These are phyloP conservation scores for Pittosporum tobira DNA, from an alignment of 129 eudicot species.

Conservation along the genomic window DNA sequence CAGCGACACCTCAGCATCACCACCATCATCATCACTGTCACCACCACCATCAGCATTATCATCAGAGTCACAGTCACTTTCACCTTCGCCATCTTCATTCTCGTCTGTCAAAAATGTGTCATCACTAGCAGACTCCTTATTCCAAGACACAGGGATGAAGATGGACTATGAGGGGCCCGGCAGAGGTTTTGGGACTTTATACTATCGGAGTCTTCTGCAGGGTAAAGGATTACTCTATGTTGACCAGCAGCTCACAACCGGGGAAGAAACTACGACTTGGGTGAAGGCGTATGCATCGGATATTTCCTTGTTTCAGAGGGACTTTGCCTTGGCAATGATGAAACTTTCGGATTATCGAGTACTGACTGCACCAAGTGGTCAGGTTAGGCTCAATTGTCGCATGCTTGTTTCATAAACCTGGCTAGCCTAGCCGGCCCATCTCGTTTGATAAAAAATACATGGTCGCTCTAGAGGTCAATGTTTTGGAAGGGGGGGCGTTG, in stretches of 20 bases:
- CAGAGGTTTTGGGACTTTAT: constrained; percentile 51
- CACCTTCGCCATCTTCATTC: constrained; percentile 36
- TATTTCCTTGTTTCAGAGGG: constrained; percentile 42
- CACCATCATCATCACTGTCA: constrained; percentile 17
- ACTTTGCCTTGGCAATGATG: constrained; percentile 65
- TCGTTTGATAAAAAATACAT: constrained; percentile 7
- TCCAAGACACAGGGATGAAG: constrained; percentile 34
- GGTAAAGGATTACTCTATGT: constrained; percentile 59
- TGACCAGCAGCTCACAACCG: constrained; percentile 76
- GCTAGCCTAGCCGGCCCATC: constrained; percentile 5
- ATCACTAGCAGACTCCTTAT: constrained; percentile 8
- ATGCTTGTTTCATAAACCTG: constrained; percentile 24
- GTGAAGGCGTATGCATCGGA: constrained; percentile 66
- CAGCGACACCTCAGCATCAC: constrained; percentile 13
- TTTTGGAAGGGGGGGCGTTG: background rate
- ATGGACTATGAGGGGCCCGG: constrained; percentile 67
- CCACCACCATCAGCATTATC: constrained; percentile 10
- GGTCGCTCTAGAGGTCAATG: constrained; percentile 4
- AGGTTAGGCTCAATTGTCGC: constrained; percentile 46
- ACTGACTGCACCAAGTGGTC: constrained; percentile 45
- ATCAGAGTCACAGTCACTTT: constrained; percentile 17
- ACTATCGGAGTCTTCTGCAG: constrained; percentile 61
- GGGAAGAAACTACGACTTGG: constrained; percentile 53
- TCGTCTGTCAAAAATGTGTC: constrained; percentile 21
- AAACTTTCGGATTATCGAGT: constrained; percentile 54